Conservation (phyloP, 345 rosid genomes). For the Populus alba region DNA sequence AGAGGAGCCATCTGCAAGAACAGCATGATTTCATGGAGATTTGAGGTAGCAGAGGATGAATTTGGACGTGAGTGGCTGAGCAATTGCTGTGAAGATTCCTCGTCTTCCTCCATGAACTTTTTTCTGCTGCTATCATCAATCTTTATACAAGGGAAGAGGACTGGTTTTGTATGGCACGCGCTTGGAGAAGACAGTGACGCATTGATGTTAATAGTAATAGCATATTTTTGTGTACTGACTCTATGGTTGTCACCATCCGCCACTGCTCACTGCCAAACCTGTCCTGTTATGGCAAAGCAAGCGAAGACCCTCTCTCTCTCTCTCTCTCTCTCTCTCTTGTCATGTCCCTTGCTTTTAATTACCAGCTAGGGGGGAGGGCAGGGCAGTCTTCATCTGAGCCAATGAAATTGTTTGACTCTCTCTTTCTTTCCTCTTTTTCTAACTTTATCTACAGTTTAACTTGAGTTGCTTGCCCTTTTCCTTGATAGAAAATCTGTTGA, state of each 20-base stretch:
- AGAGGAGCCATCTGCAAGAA: not conserved
- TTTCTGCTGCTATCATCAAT: not conserved
- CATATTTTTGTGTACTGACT: not conserved
- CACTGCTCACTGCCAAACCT: constrained; percentile 14
- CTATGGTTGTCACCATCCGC: not conserved
- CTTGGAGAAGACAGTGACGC: not conserved
- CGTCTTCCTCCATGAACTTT: not conserved
- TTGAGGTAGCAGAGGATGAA: too few relatives aligned
- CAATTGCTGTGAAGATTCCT: constrained; percentile 55
- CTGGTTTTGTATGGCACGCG: constrained; percentile 2
- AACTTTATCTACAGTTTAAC: constrained; percentile 45
- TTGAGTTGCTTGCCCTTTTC: constrained; percentile 46
- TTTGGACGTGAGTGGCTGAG: not conserved
- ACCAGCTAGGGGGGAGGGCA: not conserved
- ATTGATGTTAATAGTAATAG: too few relatives aligned
- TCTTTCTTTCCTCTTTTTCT: constrained; percentile 14
- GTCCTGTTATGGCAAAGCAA: constrained; percentile 39
- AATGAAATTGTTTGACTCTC: constrained; percentile 13
- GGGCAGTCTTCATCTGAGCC: not conserved
- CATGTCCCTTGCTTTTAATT: not conserved
- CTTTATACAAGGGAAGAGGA: not conserved
- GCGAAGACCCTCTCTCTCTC: not conserved
- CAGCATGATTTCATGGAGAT: not conserved
- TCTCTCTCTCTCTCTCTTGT: constrained; percentile 13
- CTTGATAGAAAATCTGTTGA: constrained; percentile 41